Conservation (phyloP, 2,329 filamentous ascomycete species). For the Microdochium bolleyi region DNA sequence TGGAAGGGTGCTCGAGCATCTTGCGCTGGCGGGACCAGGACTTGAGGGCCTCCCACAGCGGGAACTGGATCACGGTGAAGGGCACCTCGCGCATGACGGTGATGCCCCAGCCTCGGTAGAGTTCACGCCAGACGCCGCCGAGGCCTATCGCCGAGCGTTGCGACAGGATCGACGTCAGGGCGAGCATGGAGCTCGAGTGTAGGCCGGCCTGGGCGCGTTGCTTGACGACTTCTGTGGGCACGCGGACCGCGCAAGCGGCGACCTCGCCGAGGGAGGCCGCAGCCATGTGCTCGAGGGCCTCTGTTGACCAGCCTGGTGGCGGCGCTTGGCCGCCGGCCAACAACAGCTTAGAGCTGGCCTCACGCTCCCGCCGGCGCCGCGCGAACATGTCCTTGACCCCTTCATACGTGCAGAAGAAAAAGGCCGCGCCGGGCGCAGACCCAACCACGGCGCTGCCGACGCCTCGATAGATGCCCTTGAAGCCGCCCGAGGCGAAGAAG, state of each 20-base stretch:
- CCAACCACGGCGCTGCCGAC: slow-evolving; percentile 85
- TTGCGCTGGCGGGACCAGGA: slow-evolving; percentile 47
- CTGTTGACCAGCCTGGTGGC: slow-evolving; percentile 12
- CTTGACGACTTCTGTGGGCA: slow-evolving; percentile 96
- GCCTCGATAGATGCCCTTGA: slow-evolving; percentile 87
- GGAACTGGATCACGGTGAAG: slow-evolving; percentile 96
- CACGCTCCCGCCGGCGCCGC: slow-evolving; percentile 12
- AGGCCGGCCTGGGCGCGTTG: slow-evolving; percentile 88
- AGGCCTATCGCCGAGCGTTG: slow-evolving; percentile 35
- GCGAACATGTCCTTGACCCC: slow-evolving; percentile 52
- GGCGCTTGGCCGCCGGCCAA: background rate
- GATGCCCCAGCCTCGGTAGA: slow-evolving; percentile 88
- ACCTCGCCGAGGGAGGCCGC: slow-evolving; percentile 84
- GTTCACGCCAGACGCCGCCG: slow-evolving; percentile 62
- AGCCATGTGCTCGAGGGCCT: slow-evolving; percentile 61
- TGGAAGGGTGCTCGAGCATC: slow-evolving; percentile 4
- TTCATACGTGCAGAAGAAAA: slow-evolving; percentile 97
- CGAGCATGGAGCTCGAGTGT: slow-evolving; percentile 60
- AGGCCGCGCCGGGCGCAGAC: slow-evolving; percentile 85
- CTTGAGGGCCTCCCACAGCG: slow-evolving; percentile 93
- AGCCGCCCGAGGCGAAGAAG: slow-evolving; percentile 78
- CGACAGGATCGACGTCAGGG: slow-evolving; percentile 62
- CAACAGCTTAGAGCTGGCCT: slow-evolving; percentile 8
- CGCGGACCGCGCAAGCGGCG: slow-evolving; percentile 83
- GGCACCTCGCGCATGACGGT: slow-evolving; percentile 94